Evolutionary conservation across 306 rosid species (phyloP).

Genomic region (Oemleria cerasiformis): DNA sequence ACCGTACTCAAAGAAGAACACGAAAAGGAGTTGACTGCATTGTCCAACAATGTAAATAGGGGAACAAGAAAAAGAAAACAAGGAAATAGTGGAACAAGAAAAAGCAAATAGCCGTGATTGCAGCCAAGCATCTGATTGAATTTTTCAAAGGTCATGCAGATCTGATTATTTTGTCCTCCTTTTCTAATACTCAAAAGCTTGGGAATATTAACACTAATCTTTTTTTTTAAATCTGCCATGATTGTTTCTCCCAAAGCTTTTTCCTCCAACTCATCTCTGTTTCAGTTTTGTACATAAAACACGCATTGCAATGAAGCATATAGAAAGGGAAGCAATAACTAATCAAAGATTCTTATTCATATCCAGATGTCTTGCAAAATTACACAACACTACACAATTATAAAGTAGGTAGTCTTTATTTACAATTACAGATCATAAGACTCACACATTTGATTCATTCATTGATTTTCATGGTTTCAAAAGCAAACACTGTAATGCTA

Average conservation of each 20-base stretch:
- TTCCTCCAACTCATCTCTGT: neutral
- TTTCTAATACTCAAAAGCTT: neutral
- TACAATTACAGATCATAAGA: neutral
- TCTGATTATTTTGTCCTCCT: neutral
- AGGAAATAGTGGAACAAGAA: too few relatives aligned
- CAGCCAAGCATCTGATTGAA: constrained; percentile 22
- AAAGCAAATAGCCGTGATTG: neutral
- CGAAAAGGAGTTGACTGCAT: constrained; percentile 36
- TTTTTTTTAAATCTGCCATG: constrained; percentile 6
- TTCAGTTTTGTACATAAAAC: neutral
- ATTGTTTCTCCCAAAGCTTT: constrained; percentile 8
- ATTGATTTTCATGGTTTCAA: neutral
- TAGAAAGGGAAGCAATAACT: too few relatives aligned
- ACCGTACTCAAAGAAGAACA: constrained; percentile 51
- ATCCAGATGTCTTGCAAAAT: neutral
- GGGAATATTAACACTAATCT: neutral
- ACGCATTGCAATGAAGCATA: neutral
- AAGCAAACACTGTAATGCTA: constrained; percentile 4
- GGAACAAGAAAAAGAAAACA: too few relatives aligned
- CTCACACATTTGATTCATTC: neutral
- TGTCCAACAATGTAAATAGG: constrained; percentile 13
- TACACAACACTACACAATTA: neutral
- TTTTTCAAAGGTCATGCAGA: neutral
- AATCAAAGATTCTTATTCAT: neutral
- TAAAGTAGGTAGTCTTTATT: neutral